Evolutionary conservation across 257 asterid genomes (phyloP).

Genomic region (Eucommia ulmoides): DNA sequence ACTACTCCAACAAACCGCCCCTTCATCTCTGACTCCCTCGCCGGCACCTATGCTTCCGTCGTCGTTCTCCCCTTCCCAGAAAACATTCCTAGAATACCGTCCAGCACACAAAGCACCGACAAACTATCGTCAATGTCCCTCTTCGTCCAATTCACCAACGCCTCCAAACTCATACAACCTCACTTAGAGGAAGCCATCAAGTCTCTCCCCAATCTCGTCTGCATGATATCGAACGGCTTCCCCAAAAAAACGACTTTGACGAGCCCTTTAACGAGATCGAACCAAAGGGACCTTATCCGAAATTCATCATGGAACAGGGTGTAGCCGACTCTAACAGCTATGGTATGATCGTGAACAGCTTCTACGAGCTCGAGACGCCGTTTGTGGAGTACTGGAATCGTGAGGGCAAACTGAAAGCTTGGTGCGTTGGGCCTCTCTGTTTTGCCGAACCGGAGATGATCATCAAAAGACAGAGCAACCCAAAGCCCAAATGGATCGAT

Average conservation of each 20-base stretch:
- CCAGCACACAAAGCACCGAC: constrained; percentile 53
- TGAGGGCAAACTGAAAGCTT: constrained; percentile 6
- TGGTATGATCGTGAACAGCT: constrained; percentile 45
- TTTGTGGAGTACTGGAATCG: constrained; percentile 18
- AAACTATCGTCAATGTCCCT: constrained; percentile 48
- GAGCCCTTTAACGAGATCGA: constrained; percentile 12
- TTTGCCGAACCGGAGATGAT: constrained; percentile 6
- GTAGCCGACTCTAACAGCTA: constrained; percentile 21
- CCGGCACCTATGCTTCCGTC: constrained; percentile 13
- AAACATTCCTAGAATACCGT: constrained; percentile 31
- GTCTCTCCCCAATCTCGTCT: constrained; percentile 12
- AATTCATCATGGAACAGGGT: constrained; percentile 10
- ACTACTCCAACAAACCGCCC: constrained; percentile 50
- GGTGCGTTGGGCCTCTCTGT: constrained; percentile 57
- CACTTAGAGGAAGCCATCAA: constrained; percentile 33
- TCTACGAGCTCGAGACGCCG: constrained; percentile 37
- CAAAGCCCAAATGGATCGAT: constrained; percentile 25
- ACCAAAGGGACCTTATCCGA: constrained; percentile 21
- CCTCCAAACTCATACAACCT: constrained; percentile 33
- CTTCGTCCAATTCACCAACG: constrained; percentile 25
- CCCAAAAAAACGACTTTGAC: constrained; percentile 41
- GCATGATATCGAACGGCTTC: constrained; percentile 56
- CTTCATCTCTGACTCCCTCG: constrained; percentile 30
- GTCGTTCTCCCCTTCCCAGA: constrained; percentile 47
- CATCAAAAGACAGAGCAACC: neutral